These are phyloP conservation scores for Glutinoglossum americanum DNA, from an alignment of 495 filamentous ascomycete species.

Conservation along the genomic window DNA sequence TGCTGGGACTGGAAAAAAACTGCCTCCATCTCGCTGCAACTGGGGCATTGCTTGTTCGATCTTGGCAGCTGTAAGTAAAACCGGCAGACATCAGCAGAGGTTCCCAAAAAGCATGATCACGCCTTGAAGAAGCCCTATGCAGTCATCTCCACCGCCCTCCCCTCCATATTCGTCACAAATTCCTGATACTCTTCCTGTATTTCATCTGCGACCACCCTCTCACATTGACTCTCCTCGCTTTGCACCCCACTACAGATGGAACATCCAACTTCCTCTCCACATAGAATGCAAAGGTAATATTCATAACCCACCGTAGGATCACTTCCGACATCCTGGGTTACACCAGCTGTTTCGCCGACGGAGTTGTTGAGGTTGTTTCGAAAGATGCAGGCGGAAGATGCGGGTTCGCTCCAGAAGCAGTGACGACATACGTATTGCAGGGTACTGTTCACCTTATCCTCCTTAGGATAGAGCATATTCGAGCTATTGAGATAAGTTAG, in stretches of 20 bases:
- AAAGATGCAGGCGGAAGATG: slow-evolving; percentile 6
- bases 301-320: slow-evolving; percentile 86
- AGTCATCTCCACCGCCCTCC: neutral
- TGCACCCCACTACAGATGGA: slow-evolving; percentile 20
- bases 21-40: slow-evolving; percentile 63
- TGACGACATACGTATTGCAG: slow-evolving; percentile 72
- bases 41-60: slow-evolving; percentile 59
- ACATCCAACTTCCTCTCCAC: slow-evolving; percentile 26
- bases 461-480: slow-evolving; percentile 94
- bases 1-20: slow-evolving; percentile 99
- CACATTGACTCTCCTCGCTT: neutral
- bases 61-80: slow-evolving; percentile 52
- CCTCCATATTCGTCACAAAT: slow-evolving; percentile 5
- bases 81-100: slow-evolving; percentile 25
- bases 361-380: slow-evolving; percentile 9
- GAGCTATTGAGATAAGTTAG: slow-evolving; percentile 27
- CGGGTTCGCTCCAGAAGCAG: slow-evolving; percentile 59
- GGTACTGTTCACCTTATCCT: slow-evolving; percentile 44
- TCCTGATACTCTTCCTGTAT: slow-evolving; percentile 4
- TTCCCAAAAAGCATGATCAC: neutral
- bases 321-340: slow-evolving; percentile 84
- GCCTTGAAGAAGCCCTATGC: slow-evolving; percentile 4
- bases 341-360: slow-evolving; percentile 56
- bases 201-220: slow-evolving; percentile 12
- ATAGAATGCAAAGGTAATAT: slow-evolving; percentile 16